Evolutionary conservation across 305 asterid species (phyloP), one percentile per base, ranked within the genome.

Genomic region (Fraxinus nigra): DNA sequence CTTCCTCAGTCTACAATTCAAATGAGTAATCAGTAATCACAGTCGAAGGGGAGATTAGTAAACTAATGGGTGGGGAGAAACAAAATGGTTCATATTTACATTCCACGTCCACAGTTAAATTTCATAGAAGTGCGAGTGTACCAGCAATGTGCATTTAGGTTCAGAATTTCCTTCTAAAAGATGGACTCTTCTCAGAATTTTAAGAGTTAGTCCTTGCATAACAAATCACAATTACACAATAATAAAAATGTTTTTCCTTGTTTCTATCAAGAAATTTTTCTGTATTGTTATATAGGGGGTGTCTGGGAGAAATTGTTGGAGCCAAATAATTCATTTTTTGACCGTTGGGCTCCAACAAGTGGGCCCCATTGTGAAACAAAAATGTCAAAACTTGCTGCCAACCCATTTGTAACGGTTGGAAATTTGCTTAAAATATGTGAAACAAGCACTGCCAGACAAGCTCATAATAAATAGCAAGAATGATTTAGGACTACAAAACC

Each of bases 1-100:
- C 87, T 87, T 92, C 89, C 79, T 89, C 56, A 56, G 82, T 85
- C 97, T 94, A 85, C 77, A 86, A 75, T 14, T 72, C 38, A 83
- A 83, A 82, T 38, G 35, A 76, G 26, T 14, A 56, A 78, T 82
- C 38, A 84, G 34, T 82, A 46, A 72, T 75, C 20, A 38, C 5
- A 61, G 28, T 38, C 76, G 56, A 38, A 43, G 69, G 72, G 63
- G 30, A 78, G 54, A 73, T 28, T 54, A 65, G 81, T 16, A 51
- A 16, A 82, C 24, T 48, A 56, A 22, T 11, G 24, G 46, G 30
- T 26, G 67, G 3, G 38, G 10, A 54, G 54, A 43, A 81, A 74
- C 54, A 18, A 69, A 80, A 81, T 73, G 22, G 77, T 35, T 82
- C 5, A 43, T 54, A 76, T 70, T 59, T 33, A 32, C 40, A 20